Base-by-base conservation (phyloP, 1,139 yeast genomes). In the Fermentozyma sake region DNA sequence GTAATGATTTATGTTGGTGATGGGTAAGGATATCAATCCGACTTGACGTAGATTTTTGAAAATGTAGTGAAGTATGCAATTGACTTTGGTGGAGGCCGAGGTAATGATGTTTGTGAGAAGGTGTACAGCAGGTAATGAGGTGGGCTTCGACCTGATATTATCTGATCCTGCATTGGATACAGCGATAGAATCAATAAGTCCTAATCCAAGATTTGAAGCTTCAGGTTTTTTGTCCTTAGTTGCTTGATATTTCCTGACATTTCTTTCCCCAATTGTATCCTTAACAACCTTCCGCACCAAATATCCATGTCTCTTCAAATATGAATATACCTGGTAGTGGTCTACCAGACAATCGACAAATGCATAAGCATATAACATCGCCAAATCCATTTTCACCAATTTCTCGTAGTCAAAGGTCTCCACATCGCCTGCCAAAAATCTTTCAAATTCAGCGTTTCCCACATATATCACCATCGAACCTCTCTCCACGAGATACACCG, bases 231-330 rank as follows among this genome's bases (percentile, higher is more conserved):
- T 18, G 3, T 4, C 12, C 7, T 9, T 18, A 9, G 10, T 12
- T 12, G 10, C 12, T 8, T 16, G 24, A n/a, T n/a, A n/a, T n/a
- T 23, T 11, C 18, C 22, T 18, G 17, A 22, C 25, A 11, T n/a
- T 21, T 6, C 21, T 26, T 12, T 14, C 12, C 9, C 17, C 22
- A 7, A 19, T 7, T 7, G 7, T 19, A 7, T 19, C 11, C 8
- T 12, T n/a, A n/a, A n/a, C 22, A 7, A 19, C 7, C 7, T 70
- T 50, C 33, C 56, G 61, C 1, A 87, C 79, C 20, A 83, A 68
- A 48, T 80, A 89, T 0, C 97, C 97, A 29, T 78, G 68, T 44
- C 95, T 69, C 46, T 83, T 84, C 44, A 89, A 61, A 37, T 82
- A 72, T 0, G 91, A 69, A 52, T 79, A 89, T 0, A 84, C 87